Evolutionary conservation across 1,139 yeast species (phyloP).

Genomic region (Wickerhamiella infanticola): DNA sequence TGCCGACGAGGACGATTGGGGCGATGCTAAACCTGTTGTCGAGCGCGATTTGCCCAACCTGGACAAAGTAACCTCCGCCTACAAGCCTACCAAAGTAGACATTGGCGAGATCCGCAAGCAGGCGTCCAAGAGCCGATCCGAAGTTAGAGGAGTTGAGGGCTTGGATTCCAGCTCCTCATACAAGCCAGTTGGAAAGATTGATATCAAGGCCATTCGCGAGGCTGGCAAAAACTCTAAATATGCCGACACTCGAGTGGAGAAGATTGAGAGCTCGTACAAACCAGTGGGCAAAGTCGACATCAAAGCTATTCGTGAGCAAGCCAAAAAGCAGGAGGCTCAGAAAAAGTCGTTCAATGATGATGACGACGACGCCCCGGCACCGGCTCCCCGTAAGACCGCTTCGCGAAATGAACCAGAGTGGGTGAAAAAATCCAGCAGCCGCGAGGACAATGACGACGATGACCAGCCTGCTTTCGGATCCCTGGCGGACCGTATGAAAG

Average conservation of each 20-base stretch:
- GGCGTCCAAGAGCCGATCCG: constrained; percentile 5
- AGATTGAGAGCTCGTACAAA: constrained; percentile 29
- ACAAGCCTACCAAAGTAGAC: constrained; percentile 36
- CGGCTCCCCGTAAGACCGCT: background rate
- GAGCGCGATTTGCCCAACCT: constrained; percentile 26
- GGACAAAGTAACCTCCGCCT: constrained; percentile 46
- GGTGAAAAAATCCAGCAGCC: background rate
- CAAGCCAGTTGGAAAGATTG: constrained; percentile 44
- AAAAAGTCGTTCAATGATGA: constrained; percentile 2
- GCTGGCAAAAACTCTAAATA: constrained; percentile 20
- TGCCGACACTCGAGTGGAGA: constrained; percentile 16
- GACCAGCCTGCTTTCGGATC: constrained; percentile 19
- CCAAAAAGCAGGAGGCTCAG: constrained; percentile 17
- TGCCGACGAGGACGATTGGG: constrained; percentile 41
- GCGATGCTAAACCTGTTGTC: constrained; percentile 25
- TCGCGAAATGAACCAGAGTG: background rate
- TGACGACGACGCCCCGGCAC: constrained; percentile 7
- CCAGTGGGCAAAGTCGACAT: constrained; percentile 46
- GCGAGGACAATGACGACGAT: constrained; percentile 15
- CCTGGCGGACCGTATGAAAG: constrained; percentile 17
- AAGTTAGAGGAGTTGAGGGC: constrained; percentile 23
- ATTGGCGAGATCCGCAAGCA: constrained; percentile 1
- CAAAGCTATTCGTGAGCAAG: constrained; percentile 31
- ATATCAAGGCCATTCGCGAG: constrained; percentile 33
- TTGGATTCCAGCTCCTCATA: constrained; percentile 30